phyloP scores from a whole-genome alignment of 345 rosid species.

The Lepidium aucheri region DNA sequence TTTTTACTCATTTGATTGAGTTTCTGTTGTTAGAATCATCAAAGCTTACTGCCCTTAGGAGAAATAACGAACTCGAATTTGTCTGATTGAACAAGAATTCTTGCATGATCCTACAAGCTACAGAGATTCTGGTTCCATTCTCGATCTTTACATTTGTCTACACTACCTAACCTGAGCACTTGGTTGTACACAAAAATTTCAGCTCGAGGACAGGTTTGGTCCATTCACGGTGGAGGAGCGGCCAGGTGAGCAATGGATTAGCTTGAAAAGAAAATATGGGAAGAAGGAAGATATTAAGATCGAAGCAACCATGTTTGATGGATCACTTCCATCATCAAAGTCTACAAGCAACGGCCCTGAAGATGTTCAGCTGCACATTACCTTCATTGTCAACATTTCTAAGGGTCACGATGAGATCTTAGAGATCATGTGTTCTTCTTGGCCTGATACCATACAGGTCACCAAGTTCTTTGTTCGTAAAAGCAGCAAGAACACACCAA shows the following conservation, averaged over 20 bases:
- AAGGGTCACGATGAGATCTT: constrained; percentile 45
- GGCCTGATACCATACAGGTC: constrained; percentile 68
- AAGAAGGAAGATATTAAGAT: constrained; percentile 64
- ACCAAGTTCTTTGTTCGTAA: constrained; percentile 43
- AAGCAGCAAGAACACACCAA: constrained; percentile 20
- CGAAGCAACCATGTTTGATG: constrained; percentile 88
- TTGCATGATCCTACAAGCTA: neutral
- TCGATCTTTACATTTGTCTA: neutral
- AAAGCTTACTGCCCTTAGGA: neutral
- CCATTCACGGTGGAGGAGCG: constrained; percentile 54
- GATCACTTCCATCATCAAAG: constrained; percentile 42
- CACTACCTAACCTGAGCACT: neutral
- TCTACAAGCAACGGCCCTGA: constrained; percentile 22
- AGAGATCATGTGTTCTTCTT: constrained; percentile 75
- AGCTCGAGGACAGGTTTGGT: constrained; percentile 41
- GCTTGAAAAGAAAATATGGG: constrained; percentile 49
- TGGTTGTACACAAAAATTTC: constrained; percentile 17
- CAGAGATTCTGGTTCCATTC: neutral
- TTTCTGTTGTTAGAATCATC: neutral
- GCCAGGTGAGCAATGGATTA: constrained; percentile 85
- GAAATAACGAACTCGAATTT: neutral
- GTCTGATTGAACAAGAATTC: neutral
- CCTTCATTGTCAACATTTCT: constrained; percentile 54
- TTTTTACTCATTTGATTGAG: neutral
- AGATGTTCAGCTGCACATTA: constrained; percentile 52